Base-by-base conservation (phyloP, 2,329 filamentous ascomycete genomes). In the Phyllosticta citribraziliensis region DNA sequence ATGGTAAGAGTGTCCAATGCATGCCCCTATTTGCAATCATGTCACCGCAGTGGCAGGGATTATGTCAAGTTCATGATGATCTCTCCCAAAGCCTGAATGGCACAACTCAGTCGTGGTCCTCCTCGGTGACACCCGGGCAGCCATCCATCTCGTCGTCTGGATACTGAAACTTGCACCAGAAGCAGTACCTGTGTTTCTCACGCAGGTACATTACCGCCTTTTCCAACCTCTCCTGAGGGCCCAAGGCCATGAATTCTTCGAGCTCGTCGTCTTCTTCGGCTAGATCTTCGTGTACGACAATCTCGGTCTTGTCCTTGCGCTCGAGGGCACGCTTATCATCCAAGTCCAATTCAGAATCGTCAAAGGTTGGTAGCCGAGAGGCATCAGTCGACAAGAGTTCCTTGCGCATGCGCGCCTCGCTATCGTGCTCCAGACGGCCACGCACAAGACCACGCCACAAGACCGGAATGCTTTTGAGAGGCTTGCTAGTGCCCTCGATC, bases 141-240 rank as follows among this genome's bases (percentile, higher is more conserved):
- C 89, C 92, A 12, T 94, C 90, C 87, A 97, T 86, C 40, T 78
- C 74, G 40, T 77, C 78, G 69, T 91, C 85, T 0, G 85, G 82
- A 72, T 97, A 99, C 58, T 79, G 79, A 73, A 82, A 88, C 73
- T 97, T 97, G 75, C 94, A 99, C 89, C 92, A 99, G 72, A 97
- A 96, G 76, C 94, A 99, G 72, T 99, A 99, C 53, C 80, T 75
- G 69, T 91, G 84, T 69, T 82, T 82, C 56, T 84, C 78, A 47
- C 94, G 82, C 59, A 99, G 73, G 73, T 89, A 86, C 19, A 76
- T 72, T 10, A 96, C 81, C 14, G 95, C 73, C 66, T 79, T 84
- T 9, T 78, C 75, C 64, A 97, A 75, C 65, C 84, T 83, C 67
- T 95, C 88, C 1, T 77, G 76, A 1, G 84, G 78, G 22, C 85